Base-by-base conservation (phyloP, 768 basidiomycete species). In the Russula sp. region DNA sequence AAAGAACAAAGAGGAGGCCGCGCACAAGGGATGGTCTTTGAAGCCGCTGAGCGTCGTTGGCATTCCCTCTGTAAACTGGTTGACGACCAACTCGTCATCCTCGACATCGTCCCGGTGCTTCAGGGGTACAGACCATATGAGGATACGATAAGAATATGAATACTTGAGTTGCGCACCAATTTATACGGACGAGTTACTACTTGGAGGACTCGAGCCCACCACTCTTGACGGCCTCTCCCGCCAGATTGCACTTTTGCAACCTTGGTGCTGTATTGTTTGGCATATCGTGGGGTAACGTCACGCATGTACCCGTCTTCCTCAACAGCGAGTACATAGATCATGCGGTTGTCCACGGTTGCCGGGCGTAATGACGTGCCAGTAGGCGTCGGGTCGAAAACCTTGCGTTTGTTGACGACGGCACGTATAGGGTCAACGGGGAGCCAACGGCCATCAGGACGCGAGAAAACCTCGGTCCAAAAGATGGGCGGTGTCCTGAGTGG, bases 391-490 rank as follows among this genome's bases (percentile, higher is more conserved):
- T 94, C 91, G 70, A 92, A 95, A 32, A 82, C 77, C 61, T 86
- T 85, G 62, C 87, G 83, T 68, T 90, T 89, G 71, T 94, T 90
- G 64, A 94, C 86, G 58, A 86, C 79, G 31, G 79, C 83, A 16
- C 91, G 86, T 39, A 93, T 81, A 8, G 94, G 92, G 75, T 99
- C 97, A 44, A 98, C 87, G 0, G 94, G 87, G 14, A 98, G 76
- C 97, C 97, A 99, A 40, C 87, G 84, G 14, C 81, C 84, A 75
- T 97, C 94, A 7, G 94, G 85, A 22, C 91, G 86, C 8, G 93
- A 95, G 75, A 94, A 99, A 0, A 97, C 91, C 74, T 99, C 97
- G 0, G 90, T 91, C 97, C 97, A 99, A 73, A 94, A 92, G 4
- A 94, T 87, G 1, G 96, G 95, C 3, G 93, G 87, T 10, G 85